Evolutionary conservation across 805 yeast genomes (phyloP).

Genomic region (Saccharomycopsis sp.): DNA sequence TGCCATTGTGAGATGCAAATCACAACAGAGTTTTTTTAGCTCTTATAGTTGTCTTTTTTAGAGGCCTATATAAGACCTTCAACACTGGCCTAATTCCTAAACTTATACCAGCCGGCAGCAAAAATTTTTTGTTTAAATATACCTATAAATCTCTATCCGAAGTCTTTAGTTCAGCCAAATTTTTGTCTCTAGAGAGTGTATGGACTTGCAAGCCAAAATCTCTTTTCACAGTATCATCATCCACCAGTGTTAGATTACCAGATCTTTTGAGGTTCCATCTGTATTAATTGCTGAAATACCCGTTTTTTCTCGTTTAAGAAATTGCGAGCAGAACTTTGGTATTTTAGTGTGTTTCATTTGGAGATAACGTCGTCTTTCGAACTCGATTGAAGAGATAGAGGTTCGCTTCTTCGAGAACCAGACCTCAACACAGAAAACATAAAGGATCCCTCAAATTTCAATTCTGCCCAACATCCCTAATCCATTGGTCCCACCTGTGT

Average conservation of each 20-base stretch:
- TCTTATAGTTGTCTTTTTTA: too few relatives aligned
- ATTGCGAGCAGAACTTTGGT: not conserved
- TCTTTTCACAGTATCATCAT: too few relatives aligned
- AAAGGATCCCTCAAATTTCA: too few relatives aligned
- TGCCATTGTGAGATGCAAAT: not conserved
- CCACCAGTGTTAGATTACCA: too few relatives aligned
- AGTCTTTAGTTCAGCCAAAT: not conserved
- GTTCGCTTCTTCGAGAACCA: not conserved
- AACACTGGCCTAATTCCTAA: not conserved
- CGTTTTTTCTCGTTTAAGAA: not conserved
- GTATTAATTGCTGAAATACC: not conserved
- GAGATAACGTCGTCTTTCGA: too few relatives aligned
- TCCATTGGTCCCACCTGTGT: not conserved
- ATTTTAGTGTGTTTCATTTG: not conserved
- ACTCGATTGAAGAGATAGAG: not conserved
- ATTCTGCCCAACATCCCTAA: too few relatives aligned
- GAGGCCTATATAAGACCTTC: too few relatives aligned
- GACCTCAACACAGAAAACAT: not conserved
- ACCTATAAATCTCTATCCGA: not conserved
- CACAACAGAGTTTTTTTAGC: not conserved
- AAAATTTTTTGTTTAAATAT: not conserved
- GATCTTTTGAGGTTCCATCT: too few relatives aligned
- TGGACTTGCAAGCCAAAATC: too few relatives aligned
- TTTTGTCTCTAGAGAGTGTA: not conserved
- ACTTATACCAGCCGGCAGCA: not conserved